Conservation (phyloP, 495 filamentous ascomycete species). For the Podospora bellae-mahoneyi region DNA sequence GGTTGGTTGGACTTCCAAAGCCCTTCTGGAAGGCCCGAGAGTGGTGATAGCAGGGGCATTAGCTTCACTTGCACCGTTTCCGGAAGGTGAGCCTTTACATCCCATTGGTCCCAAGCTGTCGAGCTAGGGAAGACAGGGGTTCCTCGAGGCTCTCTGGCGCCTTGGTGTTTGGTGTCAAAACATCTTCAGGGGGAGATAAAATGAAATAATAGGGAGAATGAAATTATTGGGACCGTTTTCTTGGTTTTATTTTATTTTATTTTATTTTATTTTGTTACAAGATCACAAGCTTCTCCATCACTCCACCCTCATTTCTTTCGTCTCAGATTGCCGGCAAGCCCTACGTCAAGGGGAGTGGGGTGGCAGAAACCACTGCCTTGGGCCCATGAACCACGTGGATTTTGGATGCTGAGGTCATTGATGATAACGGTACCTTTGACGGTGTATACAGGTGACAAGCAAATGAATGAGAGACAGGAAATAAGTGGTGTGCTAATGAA, state of each 20-base stretch:
- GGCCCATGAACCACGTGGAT: not conserved
- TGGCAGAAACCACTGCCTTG: not conserved
- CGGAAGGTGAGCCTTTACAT: not conserved
- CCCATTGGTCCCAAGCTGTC: not conserved
- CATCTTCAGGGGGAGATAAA: conserved; percentile 2
- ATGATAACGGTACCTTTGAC: not conserved
- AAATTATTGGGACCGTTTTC: not conserved
- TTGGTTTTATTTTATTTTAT: not conserved
- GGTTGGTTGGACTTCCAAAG: not conserved
- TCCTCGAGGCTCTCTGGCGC: not conserved
- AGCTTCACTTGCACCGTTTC: not conserved
- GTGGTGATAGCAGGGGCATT: not conserved
- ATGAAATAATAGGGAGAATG: conserved; percentile 1
- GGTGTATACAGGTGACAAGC: not conserved
- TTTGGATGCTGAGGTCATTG: not conserved
- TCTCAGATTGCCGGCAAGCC: not conserved
- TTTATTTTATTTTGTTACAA: not conserved
- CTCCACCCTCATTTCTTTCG: not conserved
- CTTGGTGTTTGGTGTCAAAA: not conserved
- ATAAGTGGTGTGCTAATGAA: too few relatives aligned
- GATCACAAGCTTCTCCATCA: not conserved
- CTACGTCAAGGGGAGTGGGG: not conserved
- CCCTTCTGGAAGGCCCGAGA: not conserved
- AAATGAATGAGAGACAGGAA: not conserved
- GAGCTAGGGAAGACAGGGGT: not conserved